phyloP scores from a whole-genome alignment of 768 basidiomycete species.

The Termitomyces bulborhizus region DNA sequence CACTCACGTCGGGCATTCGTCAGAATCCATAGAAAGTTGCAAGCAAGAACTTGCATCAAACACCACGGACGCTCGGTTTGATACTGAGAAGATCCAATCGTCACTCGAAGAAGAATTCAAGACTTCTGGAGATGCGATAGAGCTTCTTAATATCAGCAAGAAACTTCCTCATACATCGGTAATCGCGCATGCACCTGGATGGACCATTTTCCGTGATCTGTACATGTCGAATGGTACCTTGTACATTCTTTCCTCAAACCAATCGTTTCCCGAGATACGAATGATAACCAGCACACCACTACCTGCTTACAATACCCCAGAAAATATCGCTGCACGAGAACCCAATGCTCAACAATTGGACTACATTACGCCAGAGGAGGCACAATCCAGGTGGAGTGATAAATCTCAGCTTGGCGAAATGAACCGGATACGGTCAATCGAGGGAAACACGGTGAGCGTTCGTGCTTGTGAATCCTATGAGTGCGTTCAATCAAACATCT shows the following conservation, averaged over 20 bases:
- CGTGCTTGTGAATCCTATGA: not conserved
- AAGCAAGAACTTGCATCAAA: not conserved
- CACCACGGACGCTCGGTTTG: not conserved
- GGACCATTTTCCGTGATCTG: constrained; percentile 79
- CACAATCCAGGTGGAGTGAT: constrained; percentile 52
- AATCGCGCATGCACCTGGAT: constrained; percentile 67
- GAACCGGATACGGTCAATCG: constrained; percentile 47
- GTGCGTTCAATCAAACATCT: not conserved
- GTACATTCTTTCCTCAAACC: constrained; percentile 48
- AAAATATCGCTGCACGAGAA: constrained; percentile 60
- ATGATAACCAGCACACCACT: constrained; percentile 69
- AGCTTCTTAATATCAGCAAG: not conserved
- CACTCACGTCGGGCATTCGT: constrained; percentile 24
- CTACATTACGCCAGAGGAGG: constrained; percentile 54
- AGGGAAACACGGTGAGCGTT: constrained; percentile 60
- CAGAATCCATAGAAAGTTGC: constrained; percentile 4
- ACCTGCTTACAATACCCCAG: constrained; percentile 48
- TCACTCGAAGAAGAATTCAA: not conserved
- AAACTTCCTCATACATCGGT: constrained; percentile 48
- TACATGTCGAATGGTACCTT: constrained; percentile 86
- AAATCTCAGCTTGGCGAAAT: constrained; percentile 8
- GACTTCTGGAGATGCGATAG: not conserved
- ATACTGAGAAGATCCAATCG: not conserved
- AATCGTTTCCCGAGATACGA: constrained; percentile 34
- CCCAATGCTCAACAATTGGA: constrained; percentile 61